Evolutionary conservation across 2,329 filamentous ascomycete genomes (phyloP).

Genomic region (Penicillium paneum): DNA sequence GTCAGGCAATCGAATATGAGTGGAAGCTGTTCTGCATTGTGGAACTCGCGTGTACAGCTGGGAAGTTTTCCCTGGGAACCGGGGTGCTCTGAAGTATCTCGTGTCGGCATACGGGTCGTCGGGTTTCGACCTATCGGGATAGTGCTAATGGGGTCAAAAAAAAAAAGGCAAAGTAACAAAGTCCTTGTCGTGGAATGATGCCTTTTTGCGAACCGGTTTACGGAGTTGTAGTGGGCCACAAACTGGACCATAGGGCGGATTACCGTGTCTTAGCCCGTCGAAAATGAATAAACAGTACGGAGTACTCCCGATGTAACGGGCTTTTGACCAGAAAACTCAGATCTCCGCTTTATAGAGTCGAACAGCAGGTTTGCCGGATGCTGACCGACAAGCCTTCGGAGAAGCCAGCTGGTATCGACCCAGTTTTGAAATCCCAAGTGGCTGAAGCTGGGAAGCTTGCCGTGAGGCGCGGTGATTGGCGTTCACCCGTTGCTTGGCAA

Average conservation of each 20-base stretch:
- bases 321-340: conserved; percentile 9
- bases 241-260: neutral
- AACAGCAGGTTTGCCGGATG: neutral
- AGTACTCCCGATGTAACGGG: neutral
- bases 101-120: neutral
- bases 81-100: neutral
- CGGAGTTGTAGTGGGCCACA: neutral
- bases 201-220: conserved; percentile 3
- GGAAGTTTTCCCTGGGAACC: conserved; percentile 5
- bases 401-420: neutral
- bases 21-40: conserved; percentile 5
- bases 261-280: neutral
- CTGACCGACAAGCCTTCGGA: conserved; percentile 11
- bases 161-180: neutral
- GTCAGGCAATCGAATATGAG: conserved; percentile 8
- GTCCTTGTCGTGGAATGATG: neutral
- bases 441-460: neutral
- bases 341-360: neutral
- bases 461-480: conserved; percentile 6
- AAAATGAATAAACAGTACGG: neutral
- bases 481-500: conserved; percentile 10
- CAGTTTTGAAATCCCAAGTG: neutral
- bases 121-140: neutral
- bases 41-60: conserved; percentile 2
- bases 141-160: neutral